Base-by-base conservation (phyloP, 179 eudicot species). In the Amaranthus tricolor region DNA sequence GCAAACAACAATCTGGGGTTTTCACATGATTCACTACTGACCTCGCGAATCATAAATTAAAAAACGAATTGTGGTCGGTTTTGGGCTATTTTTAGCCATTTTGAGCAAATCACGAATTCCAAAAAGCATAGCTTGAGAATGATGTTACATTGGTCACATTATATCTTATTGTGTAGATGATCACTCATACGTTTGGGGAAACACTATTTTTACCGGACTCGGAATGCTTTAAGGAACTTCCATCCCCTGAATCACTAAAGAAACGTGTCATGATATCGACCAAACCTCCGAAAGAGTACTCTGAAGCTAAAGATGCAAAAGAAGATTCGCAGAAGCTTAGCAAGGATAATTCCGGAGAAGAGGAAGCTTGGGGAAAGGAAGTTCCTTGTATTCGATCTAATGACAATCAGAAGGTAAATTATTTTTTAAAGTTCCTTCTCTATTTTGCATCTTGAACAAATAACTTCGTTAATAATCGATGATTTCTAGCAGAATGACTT, bases 221-320 rank as follows among this genome's bases (percentile, higher is more conserved):
- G 48, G 93, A 86, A 63, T 74, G 87, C 80, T 83, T 96, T 48
- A 82, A 74, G 77, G 90, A 87, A 75, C 84, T 96, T 56, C 99
- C 98, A 43, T 96, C 99, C 45, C 99, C 99, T 6, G 90, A 75
- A 66, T 76, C 82, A 51, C 84, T 96, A 66, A 88, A 89, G 82
- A 83, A 60, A 66, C 83, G 78, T 80, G 73, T 93, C 58, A 83
- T 96, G 48, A 86, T 96, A 78, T 96, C 99, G 43, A 96, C 99
- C 50, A 96, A 96, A 73, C 99, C 98, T 74, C 98, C 99, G 12
- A 84, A 86, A 78, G 96, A 91, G 70, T 89, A 92, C 78, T 83
- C 76, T 54, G 82, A 90, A 72, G 86, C 88, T 45, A 85, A 94
- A 80, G 84, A 81, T 24, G 62, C 68, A 51, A 82, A 83, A 77